Conservation (phyloP, 768 basidiomycete genomes). For the Suillus paluster region DNA sequence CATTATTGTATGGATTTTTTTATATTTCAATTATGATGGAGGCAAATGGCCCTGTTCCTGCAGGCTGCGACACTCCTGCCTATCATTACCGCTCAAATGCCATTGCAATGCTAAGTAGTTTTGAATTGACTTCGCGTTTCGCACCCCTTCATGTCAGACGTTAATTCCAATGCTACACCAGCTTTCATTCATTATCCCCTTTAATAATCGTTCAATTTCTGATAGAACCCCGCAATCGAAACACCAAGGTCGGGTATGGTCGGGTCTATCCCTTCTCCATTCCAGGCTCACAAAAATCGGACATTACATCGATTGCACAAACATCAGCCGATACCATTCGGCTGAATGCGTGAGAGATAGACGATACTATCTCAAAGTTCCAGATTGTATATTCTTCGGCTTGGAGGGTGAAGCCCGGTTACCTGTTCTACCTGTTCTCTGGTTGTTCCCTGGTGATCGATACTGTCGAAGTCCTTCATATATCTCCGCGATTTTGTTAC, state of each 20-base stretch:
- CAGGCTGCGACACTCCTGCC: not conserved
- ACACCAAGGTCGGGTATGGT: not conserved
- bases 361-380: not conserved
- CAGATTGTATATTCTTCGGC: not conserved
- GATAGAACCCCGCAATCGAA: conserved; percentile 1
- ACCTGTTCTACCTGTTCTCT: too few relatives aligned
- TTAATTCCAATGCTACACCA: not conserved
- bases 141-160: not conserved
- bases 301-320: not conserved
- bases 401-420: not conserved
- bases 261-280: not conserved
- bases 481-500: not conserved
- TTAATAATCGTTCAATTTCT: not conserved
- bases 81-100: conserved; percentile 1
- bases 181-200: not conserved
- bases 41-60: not conserved
- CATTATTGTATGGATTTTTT: not conserved
- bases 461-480: not conserved
- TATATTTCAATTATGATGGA: not conserved
- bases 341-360: conserved; percentile 2
- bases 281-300: not conserved
- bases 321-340: not conserved
- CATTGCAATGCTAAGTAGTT: not conserved
- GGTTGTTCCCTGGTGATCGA: not conserved
- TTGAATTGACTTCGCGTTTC: not conserved